phyloP scores from a whole-genome alignment of 192 early-diverging fungal genomes.

The Mortierella hygrophila region DNA sequence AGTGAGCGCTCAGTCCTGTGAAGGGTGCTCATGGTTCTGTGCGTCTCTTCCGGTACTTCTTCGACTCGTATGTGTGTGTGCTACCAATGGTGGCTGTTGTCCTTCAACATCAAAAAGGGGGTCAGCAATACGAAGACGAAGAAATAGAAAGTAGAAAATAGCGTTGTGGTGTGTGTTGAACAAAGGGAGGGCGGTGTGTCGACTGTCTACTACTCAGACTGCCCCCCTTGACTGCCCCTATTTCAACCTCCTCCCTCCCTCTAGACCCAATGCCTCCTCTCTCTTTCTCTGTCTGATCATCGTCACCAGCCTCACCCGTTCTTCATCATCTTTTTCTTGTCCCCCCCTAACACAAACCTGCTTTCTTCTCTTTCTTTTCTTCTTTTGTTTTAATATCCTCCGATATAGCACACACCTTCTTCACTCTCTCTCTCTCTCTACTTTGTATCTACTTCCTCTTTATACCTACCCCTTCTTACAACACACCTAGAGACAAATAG shows the following conservation, averaged over 20 bases:
- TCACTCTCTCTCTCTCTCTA: neutral
- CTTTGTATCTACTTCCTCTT: neutral
- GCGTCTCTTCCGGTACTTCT: neutral
- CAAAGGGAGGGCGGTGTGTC: neutral
- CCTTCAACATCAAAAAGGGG: neutral
- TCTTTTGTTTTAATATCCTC: constrained; percentile 4
- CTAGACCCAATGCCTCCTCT: too few relatives aligned
- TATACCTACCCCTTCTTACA: neutral
- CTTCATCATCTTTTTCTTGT: neutral
- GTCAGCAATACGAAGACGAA: neutral
- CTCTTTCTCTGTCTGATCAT: neutral
- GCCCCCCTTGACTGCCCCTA: neutral
- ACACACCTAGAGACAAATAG: neutral
- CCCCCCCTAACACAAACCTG: neutral
- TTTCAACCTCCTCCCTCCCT: neutral
- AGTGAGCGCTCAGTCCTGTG: neutral
- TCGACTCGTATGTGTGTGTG: neutral
- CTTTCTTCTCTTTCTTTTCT: constrained; percentile 3
- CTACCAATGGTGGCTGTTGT: neutral
- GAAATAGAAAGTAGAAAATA: neutral
- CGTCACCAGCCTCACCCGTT: neutral
- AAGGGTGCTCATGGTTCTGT: neutral
- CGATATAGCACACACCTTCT: neutral
- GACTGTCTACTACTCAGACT: constrained; percentile 4
- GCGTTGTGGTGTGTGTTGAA: neutral